These are phyloP conservation scores for Leptographium lundbergii DNA, from an alignment of 2,329 filamentous ascomycete genomes.

Conservation along the genomic window DNA sequence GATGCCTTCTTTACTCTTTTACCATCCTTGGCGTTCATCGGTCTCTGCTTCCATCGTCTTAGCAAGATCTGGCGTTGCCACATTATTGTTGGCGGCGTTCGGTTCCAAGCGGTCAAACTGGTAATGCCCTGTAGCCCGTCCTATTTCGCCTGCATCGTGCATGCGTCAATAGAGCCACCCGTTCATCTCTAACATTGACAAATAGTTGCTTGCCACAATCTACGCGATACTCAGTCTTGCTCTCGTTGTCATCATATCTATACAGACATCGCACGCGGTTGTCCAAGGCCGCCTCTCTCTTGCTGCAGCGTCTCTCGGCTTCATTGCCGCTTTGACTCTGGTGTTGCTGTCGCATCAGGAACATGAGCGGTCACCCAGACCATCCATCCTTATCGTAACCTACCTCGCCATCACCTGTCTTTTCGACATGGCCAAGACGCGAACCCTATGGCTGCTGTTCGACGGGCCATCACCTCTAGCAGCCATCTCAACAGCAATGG, in stretches of 20 bases:
- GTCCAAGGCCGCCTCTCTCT: background rate
- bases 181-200: no score
- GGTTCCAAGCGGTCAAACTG: no score
- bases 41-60: background rate
- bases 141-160: no score
- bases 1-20: background rate
- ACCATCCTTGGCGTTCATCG: background rate
- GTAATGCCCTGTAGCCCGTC: no score
- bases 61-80: background rate
- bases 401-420: conserved; percentile 30
- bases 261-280: background rate
- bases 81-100: no score
- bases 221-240: background rate
- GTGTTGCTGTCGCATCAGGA: conserved; percentile 18
- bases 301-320: background rate
- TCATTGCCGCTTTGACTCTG: conserved; percentile 10
- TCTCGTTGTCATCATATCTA: background rate
- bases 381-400: conserved; percentile 27
- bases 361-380: conserved; percentile 21
- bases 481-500: background rate
- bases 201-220: no score
- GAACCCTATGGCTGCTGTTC: conserved; percentile 28
- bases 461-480: background rate
- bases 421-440: conserved; percentile 27
- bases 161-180: no score